Evolutionary conservation across 306 rosid genomes (phyloP), one percentile per base, ranked within the genome.

Genomic region (Cucurbita moschata): DNA sequence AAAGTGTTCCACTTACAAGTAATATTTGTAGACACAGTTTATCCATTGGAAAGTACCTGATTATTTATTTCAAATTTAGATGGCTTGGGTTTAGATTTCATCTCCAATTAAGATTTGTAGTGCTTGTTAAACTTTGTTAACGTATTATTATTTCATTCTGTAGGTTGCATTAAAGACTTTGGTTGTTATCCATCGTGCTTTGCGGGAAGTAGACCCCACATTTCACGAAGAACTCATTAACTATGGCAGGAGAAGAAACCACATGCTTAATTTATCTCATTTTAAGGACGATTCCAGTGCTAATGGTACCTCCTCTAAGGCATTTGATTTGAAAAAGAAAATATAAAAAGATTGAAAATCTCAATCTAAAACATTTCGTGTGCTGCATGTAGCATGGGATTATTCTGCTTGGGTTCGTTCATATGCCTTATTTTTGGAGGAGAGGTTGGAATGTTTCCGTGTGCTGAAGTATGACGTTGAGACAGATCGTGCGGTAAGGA

Each of bases 251-350:
- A 89, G 96, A 81, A 87, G 96, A 83, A 91, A 87, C 80, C 99
- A 91, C 83, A 95, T 95, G 99, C 99, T 95, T 82, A 95, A 95
- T 83, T 83, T 95, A 86, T 73, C 99, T 76, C 99, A 95, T 87
- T 95, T 95, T 79, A 95, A 95, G 79, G 99, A 95, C 60, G 99
- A 95, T 80, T 95, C 99, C 57, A 91, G 99, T 79, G 91, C 99
- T 82, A 88, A 89, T 78, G 99, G 99, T 95, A 83, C 78, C 49
- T 42, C 35, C 42, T 26, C 73, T 56, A 79, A 76, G 47, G 30
- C 58, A 54, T 14, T 26, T 47, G 53, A 40, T 4, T 46, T 46
- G 30, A 40, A 54, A 23, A 71, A 71, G 58, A 47, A 15, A 47
- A 47, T 70, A 54, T 47, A 6, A 72, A 13, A 13, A 52, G 57